Base-by-base conservation (phyloP, 164 flowering plant species). In the Sedum album region DNA sequence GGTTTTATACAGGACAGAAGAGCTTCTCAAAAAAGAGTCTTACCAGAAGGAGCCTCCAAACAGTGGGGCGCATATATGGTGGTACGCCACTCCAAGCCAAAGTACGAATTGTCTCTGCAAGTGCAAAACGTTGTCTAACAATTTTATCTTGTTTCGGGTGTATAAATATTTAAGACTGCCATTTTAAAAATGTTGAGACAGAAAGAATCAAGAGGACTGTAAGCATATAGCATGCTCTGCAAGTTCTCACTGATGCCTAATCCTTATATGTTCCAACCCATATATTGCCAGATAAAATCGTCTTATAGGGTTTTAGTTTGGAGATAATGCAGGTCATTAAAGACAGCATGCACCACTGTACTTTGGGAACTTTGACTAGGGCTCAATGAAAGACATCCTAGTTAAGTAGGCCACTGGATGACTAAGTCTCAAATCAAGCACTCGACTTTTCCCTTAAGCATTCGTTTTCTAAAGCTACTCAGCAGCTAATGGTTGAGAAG, bases 31-130 rank as follows among this genome's bases (percentile, higher is more conserved):
- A 65, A 20, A 31, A 71, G 68, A 14, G 17, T 57, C 91, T 68
- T 83, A 94, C 99, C 99, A 91, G 80, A 73, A 94, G 97, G 85
- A 94, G 96, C 77, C 97, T 81, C 99, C 99, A 94, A 10, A 90
- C 82, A 76, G 33, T 76, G 30, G 99, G 97, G 18, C 96, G 96
- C 88, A 91, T 80, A 74, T 94, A 84, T 42, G 90, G 85, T 41
- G 96, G 96, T 66, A 94, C 76, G 10, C 99, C 99, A 83, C 90
- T 94, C 99, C 99, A 94, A 66, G 96, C 89, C 65, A 94, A 80
- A 78, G 82, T 86, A 14, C 99, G 92, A 76, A 94, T 77, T 48
- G 84, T 85, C 48, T 94, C 99, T 94, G 79, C 76, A 84, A 0
- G 69, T n/a, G n/a, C n/a, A n/a, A 71, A 49, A 57, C 20, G 2